Base-by-base conservation (phyloP, 2,329 filamentous ascomycete species). In the Dryadomyces sulphureus region DNA sequence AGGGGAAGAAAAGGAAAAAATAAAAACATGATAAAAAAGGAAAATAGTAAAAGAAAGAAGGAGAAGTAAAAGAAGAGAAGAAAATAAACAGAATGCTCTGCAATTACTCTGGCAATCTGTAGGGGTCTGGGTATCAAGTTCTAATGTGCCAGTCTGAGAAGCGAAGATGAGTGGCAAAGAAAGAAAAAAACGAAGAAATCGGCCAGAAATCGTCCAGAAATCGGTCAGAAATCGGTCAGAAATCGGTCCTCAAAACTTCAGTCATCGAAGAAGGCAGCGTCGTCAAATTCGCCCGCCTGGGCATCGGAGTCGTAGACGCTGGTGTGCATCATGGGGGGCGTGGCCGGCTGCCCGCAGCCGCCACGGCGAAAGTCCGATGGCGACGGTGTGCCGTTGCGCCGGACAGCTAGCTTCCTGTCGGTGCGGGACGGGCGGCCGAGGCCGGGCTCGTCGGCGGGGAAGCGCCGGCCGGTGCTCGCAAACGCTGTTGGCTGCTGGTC, bases 291-390 rank as follows among this genome's bases (percentile, higher is more conserved):
- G 48, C 70, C 75, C 3, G 70, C 67, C 34, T 70, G 70, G 7
- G 77, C 77, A 57, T 81, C 77, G 25, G 67, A 67, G 56, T 81
- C 77, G 57, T 81, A 81, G 27, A 66, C 67, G 49, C 67, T 69
- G 30, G 68, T 60, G 30, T 65, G 66, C 71, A 77, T 75, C 72
- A 80, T 79, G 0, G 75, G 75, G 24, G 77, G 76, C 46, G 77
- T 81, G 50, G 71, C 64, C 6, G 72, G 73, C 38, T 45, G 50
- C 57, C 53, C 54, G 55, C 50, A 56, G 53, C 51, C 62, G 59
- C 60, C 60, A 21, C 61, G 65, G 20, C 64, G 65, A 45, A 46
- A 41, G n/a, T 43, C 41, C 16, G 46, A 24, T 8, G 48, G 46
- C 49, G 65, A 63, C 2, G 73, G 68, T 12, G 68, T 70, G 24